Conservation (phyloP, 2,329 filamentous ascomycete genomes). For the Hypocreales sp. region DNA sequence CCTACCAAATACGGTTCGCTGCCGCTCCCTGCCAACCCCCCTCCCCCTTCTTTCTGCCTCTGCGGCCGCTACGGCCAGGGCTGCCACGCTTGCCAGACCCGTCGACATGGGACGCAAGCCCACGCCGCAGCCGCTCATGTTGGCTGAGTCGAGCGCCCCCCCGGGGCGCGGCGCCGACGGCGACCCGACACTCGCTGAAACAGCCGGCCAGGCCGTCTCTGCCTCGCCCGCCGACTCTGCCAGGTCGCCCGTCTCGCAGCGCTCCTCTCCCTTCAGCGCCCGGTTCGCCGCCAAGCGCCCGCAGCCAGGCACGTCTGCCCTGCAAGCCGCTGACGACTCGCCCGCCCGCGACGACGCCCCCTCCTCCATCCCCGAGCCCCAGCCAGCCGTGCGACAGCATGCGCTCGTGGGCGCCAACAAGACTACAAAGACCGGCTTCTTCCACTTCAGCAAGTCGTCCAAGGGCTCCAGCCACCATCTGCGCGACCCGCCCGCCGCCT, state of each 20-base stretch:
- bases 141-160: slow-evolving; percentile 24
- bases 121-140: slow-evolving; percentile 40
- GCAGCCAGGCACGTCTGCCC: slow-evolving; percentile 7
- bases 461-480: slow-evolving; percentile 24
- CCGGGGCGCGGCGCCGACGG: slow-evolving; percentile 12
- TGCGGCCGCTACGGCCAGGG: not conserved
- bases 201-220: slow-evolving; percentile 6
- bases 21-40: no score
- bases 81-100: slow-evolving; percentile 1
- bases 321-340: slow-evolving; percentile 7
- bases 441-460: slow-evolving; percentile 32
- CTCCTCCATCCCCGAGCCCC: slow-evolving; percentile 9
- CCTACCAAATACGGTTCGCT: no score
- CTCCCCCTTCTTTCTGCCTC: not conserved
- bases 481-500: slow-evolving; percentile 20
- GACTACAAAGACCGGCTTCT: slow-evolving; percentile 32
- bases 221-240: slow-evolving; percentile 19
- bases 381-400: slow-evolving; percentile 8
- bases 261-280: slow-evolving; percentile 28
- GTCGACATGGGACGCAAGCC: slow-evolving; percentile 40
- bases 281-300: slow-evolving; percentile 20
- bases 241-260: slow-evolving; percentile 26
- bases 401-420: slow-evolving; percentile 22
- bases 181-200: slow-evolving; percentile 15
- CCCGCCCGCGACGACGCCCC: slow-evolving; percentile 9